Base-by-base conservation (phyloP, 441 rosid species). In the Pelargonium australe region DNA sequence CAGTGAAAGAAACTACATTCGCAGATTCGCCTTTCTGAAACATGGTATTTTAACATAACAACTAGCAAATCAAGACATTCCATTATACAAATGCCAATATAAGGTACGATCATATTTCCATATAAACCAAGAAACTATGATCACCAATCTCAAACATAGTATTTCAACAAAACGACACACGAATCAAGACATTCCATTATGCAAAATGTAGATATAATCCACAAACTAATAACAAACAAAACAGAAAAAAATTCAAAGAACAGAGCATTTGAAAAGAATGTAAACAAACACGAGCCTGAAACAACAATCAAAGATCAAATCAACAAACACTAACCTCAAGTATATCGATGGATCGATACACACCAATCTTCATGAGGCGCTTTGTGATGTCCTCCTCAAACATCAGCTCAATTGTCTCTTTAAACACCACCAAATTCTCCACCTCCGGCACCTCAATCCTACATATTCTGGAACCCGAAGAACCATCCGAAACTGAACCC, bases 361-460 rank as follows among this genome's bases (percentile, higher is more conserved):
- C 94, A 60, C 98, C 96, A 72, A 83, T 69, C 83, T 80, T 90
- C 76, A 86, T 40, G 1, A 92, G 82, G 75, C 66, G 83, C 47
- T 69, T 86, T 28, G 80, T 41, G 44, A 92, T 82, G 19, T 83
- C 84, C 8, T 84, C 87, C 73, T 85, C 92, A 45, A 92, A 92
- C 94, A 92, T 92, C 40, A 92, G 83, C 77, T 90, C 90, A 13
- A 92, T 80, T 4, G 91, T 84, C 72, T 87, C 92, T 77, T 76
- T 86, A 62, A 92, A 92, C 62, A 82, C 80, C 25, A 82, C 89
- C 72, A 92, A 77, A 80, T 92, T 90, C 76, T 89, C 95, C 44
- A 92, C 96, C 63, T 87, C 90, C 0, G 82, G 78, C 43, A 87
- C 94, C 78, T 90, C 95, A 25, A 90, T 90, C 70, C 91, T 85